Evolutionary conservation across 2,329 filamentous ascomycete species (phyloP).

Genomic region (Didymella pinodella): DNA sequence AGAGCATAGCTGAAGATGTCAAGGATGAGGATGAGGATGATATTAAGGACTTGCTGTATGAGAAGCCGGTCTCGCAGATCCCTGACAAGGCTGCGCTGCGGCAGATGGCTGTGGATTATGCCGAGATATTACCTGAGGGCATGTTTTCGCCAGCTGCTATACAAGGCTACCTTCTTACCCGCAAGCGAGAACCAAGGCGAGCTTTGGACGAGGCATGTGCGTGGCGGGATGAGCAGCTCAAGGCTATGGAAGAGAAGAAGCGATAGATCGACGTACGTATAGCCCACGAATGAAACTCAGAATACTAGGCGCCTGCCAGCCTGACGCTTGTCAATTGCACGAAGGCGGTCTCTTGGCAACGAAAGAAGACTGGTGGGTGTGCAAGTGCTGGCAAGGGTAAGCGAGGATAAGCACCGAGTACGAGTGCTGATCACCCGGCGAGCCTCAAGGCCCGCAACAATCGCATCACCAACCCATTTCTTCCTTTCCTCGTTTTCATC

Average conservation of each 20-base stretch:
- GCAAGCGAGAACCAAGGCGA: conserved; percentile 58
- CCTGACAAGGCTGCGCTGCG: conserved; percentile 44
- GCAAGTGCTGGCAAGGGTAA: conserved; percentile 1
- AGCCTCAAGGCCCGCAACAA: neutral
- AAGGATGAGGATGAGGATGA: conserved; percentile 19
- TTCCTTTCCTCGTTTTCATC: no score
- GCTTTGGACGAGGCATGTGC: conserved; percentile 55
- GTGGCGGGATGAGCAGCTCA: conserved; percentile 48
- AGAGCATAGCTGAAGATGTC: neutral
- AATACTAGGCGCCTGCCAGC: neutral
- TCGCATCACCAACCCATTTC: no score
- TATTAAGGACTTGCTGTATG: conserved; percentile 18
- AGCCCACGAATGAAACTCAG: no score
- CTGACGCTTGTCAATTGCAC: neutral
- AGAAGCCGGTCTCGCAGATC: conserved; percentile 21
- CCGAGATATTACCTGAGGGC: conserved; percentile 55
- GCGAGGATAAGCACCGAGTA: conserved; percentile 8
- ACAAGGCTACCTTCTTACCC: conserved; percentile 60
- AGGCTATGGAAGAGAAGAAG: neutral
- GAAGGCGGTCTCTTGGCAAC: conserved; percentile 10
- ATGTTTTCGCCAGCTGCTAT: conserved; percentile 62
- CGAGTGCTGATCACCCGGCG: neutral
- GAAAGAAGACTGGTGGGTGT: neutral
- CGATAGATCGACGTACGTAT: no score
- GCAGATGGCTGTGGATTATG: conserved; percentile 56